Evolutionary conservation across 2,329 filamentous ascomycete genomes (phyloP).

Genomic region (Penicillium thymicola): DNA sequence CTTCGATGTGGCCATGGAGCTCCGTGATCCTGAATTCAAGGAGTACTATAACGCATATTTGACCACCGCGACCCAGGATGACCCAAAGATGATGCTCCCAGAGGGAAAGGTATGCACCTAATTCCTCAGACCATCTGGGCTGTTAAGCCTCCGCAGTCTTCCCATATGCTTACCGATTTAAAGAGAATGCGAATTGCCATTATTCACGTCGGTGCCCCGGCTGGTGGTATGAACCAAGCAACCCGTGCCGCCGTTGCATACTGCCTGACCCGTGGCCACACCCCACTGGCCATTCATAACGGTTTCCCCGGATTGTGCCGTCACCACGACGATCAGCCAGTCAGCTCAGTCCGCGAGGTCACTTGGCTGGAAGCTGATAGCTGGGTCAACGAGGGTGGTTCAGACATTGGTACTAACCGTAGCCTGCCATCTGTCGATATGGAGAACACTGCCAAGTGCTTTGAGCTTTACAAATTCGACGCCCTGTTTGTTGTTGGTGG

Average conservation of each 20-base stretch:
- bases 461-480: conserved; percentile 84
- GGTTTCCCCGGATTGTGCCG: conserved; percentile 91
- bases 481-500: conserved; percentile 89
- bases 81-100: conserved; percentile 66
- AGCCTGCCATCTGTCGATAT: conserved; percentile 87
- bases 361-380: conserved; percentile 90
- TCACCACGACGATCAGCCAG: conserved; percentile 78
- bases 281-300: conserved; percentile 89
- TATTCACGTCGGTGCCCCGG: conserved; percentile 93
- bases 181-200: conserved; percentile 90
- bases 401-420: conserved; percentile 96
- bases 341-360: conserved; percentile 79
- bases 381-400: conserved; percentile 95
- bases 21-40: conserved; percentile 88
- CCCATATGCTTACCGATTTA: conserved; percentile 27
- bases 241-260: conserved; percentile 91
- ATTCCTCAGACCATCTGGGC: not conserved
- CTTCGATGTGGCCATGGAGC: conserved; percentile 80
- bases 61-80: conserved; percentile 80
- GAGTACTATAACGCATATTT: conserved; percentile 90
- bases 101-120: conserved; percentile 60
- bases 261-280: conserved; percentile 87
- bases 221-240: conserved; percentile 97
- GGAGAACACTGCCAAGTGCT: conserved; percentile 74
- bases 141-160: not conserved